Evolutionary conservation across 1,284 basidiomycete genomes (phyloP).

Genomic region (Trametes pubescens): DNA sequence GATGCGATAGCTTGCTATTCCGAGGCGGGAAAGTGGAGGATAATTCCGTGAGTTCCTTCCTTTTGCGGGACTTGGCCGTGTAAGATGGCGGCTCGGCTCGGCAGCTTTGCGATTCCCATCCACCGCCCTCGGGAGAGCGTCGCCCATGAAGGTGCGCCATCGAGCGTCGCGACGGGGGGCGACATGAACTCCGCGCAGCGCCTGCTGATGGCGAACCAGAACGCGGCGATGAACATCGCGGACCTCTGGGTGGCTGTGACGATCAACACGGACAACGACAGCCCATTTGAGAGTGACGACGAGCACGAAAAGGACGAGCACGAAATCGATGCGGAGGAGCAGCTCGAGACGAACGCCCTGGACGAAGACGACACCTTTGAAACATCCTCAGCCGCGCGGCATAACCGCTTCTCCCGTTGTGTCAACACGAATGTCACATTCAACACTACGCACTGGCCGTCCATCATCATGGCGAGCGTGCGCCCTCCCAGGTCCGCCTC

Average conservation of each 20-base stretch:
- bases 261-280: constrained; percentile 88
- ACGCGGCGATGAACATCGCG: constrained; percentile 87
- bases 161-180: constrained; percentile 48
- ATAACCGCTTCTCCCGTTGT: constrained; percentile 38
- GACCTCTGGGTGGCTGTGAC: constrained; percentile 95
- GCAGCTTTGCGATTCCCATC: constrained; percentile 57
- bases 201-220: constrained; percentile 91
- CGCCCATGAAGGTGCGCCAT: constrained; percentile 43
- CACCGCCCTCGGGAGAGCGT: constrained; percentile 58
- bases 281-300: constrained; percentile 61
- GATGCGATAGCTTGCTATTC: too few relatives aligned
- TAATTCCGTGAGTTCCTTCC: too few relatives aligned
- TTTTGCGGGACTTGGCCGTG: too few relatives aligned
- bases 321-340: constrained; percentile 21
- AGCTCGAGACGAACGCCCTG: constrained; percentile 42
- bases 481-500: constrained; percentile 19
- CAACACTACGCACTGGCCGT: constrained; percentile 23
- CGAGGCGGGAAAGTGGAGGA: too few relatives aligned
- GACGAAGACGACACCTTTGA: constrained; percentile 44
- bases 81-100: constrained; percentile 53
- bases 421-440: constrained; percentile 25
- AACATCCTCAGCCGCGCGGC: constrained; percentile 33
- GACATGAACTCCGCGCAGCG: constrained; percentile 89
- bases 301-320: constrained; percentile 33
- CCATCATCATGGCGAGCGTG: constrained; percentile 26